phyloP scores from a whole-genome alignment of 177 flowering plant genomes.

The Vitis hybrid region DNA sequence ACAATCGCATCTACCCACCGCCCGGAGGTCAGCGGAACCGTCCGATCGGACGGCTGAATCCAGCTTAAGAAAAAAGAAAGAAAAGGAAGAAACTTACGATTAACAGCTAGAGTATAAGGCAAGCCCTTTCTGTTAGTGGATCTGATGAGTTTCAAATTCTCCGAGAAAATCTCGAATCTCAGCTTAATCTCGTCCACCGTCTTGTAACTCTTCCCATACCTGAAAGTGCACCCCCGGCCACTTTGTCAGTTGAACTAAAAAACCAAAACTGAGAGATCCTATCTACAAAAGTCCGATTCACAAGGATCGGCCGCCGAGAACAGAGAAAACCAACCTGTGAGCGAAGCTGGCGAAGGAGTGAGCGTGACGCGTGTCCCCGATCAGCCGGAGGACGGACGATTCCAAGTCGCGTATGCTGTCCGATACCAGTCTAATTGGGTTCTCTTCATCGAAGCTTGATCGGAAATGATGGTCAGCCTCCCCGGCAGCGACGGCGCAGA shows the following conservation, averaged over 20 bases:
- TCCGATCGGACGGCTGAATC: too few relatives aligned
- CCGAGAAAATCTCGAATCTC: conserved; percentile 63
- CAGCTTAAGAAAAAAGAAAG: not conserved
- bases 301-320: not conserved
- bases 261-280: not conserved
- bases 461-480: conserved; percentile 3
- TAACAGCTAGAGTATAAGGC: conserved; percentile 68
- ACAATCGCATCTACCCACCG: too few relatives aligned
- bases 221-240: conserved; percentile 10
- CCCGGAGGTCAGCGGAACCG: too few relatives aligned
- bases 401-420: conserved; percentile 63
- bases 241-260: not conserved
- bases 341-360: conserved; percentile 85
- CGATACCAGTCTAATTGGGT: conserved; percentile 70
- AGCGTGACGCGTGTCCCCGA: conserved; percentile 70
- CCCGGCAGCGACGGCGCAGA: conserved; percentile 33
- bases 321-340: conserved; percentile 39
- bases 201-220: conserved; percentile 84
- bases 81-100: conserved; percentile 42
- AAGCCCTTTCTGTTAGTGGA: conserved; percentile 64
- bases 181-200: conserved; percentile 59
- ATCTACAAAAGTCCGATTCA: not conserved
- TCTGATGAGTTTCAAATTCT: conserved; percentile 68
- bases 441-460: conserved; percentile 48
- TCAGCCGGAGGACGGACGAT: conserved; percentile 34